Evolutionary conservation across 768 basidiomycete genomes (phyloP).

Genomic region (Lentinula aciculospora): DNA sequence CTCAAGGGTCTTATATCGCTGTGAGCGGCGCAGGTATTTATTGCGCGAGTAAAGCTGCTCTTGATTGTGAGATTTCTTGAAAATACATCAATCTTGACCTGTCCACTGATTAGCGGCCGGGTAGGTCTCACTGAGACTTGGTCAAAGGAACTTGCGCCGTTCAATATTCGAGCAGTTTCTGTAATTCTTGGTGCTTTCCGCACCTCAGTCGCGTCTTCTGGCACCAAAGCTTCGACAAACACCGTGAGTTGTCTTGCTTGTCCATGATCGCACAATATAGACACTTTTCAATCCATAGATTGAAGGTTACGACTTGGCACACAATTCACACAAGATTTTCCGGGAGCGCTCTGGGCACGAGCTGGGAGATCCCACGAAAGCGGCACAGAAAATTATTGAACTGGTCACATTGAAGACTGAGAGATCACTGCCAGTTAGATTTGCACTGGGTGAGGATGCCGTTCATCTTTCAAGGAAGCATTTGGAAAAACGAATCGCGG

Average conservation of each 20-base stretch:
- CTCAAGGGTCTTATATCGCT: constrained; percentile 6
- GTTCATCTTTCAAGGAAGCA: not conserved
- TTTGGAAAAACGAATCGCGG: not conserved
- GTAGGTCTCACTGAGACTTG: constrained; percentile 1
- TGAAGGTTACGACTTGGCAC: constrained; percentile 8
- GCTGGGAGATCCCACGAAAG: constrained; percentile 12
- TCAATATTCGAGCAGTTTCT: constrained; percentile 7
- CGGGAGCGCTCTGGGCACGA: constrained; percentile 7
- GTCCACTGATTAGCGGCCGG: not conserved
- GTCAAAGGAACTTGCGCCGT: constrained; percentile 3
- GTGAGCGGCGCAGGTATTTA: constrained; percentile 12
- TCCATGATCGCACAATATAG: not conserved
- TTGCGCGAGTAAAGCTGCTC: constrained; percentile 15
- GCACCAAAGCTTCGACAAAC: constrained; percentile 3
- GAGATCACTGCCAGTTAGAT: constrained; percentile 9
- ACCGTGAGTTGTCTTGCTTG: not conserved
- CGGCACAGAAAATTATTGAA: constrained; percentile 10
- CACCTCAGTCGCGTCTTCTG: constrained; percentile 9
- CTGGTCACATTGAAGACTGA: constrained; percentile 4
- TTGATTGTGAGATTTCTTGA: constrained; percentile 9
- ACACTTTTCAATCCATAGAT: not conserved
- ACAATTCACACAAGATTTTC: constrained; percentile 7
- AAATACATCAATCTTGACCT: no score
- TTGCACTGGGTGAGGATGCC: constrained; percentile 7
- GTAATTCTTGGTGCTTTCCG: constrained; percentile 12